Evolutionary conservation across 192 early-diverging fungal genomes (phyloP).

Genomic region (Ambispora gerdemannii): DNA sequence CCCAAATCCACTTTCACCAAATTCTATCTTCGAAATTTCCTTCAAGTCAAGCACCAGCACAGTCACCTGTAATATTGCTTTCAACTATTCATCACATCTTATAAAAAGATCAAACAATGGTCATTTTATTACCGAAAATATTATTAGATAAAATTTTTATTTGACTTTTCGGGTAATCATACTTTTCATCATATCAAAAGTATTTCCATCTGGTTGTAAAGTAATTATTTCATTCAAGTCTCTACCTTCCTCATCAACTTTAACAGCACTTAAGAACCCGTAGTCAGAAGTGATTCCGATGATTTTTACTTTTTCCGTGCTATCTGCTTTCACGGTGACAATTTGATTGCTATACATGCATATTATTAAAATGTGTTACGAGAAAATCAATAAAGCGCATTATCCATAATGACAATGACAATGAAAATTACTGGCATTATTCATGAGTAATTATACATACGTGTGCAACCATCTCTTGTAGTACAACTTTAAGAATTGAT

Average conservation of each 20-base stretch:
- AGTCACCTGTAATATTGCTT: too few relatives aligned
- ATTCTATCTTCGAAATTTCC: too few relatives aligned
- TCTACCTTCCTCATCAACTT: conserved; percentile 43
- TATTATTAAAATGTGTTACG: conserved; percentile 6
- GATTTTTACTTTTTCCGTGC: conserved; percentile 61
- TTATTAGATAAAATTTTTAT: too few relatives aligned
- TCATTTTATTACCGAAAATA: too few relatives aligned
- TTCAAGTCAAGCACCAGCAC: too few relatives aligned
- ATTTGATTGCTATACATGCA: conserved; percentile 55
- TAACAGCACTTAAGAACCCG: conserved; percentile 73
- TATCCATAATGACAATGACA: not conserved
- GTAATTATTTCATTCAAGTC: conserved; percentile 47
- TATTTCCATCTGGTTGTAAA: conserved; percentile 96
- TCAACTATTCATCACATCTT: too few relatives aligned
- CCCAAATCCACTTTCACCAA: too few relatives aligned
- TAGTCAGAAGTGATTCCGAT: conserved; percentile 70
- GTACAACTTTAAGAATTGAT: conserved; percentile 73
- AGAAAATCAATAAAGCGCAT: not conserved
- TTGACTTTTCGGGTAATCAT: conserved; percentile 73
- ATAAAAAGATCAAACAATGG: too few relatives aligned
- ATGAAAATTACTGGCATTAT: not conserved
- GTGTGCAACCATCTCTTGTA: conserved; percentile 87
- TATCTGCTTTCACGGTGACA: conserved; percentile 61
- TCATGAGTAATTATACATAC: conserved; percentile 35
- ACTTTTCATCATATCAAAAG: conserved; percentile 95